Evolutionary conservation across 345 rosid species (phyloP).

Genomic region (Citrus unshiu): DNA sequence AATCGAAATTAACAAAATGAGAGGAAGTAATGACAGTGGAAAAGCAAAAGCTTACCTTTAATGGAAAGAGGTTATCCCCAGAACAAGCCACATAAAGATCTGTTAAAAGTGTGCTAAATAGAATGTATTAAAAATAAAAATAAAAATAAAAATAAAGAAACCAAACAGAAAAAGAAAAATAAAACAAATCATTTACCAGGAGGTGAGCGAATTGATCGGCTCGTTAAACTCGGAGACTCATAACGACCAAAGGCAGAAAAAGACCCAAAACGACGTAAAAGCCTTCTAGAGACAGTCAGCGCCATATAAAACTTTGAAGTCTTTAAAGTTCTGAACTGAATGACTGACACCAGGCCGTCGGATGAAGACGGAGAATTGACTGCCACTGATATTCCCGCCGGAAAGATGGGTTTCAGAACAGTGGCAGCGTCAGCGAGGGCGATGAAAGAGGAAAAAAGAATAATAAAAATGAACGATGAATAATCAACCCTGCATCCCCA

Average conservation of each 20-base stretch:
- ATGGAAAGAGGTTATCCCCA: constrained; percentile 14
- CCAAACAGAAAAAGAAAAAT: neutral
- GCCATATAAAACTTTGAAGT: constrained; percentile 35
- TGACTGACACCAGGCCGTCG: neutral
- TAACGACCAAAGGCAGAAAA: constrained; percentile 21
- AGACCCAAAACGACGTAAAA: constrained; percentile 33
- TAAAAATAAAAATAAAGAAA: neutral
- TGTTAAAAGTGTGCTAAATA: neutral
- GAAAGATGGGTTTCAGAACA: neutral
- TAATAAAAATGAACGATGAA: too few species aligned
- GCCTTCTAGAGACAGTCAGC: constrained; percentile 32
- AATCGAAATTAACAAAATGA: neutral
- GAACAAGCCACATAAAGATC: neutral
- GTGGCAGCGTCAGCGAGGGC: neutral
- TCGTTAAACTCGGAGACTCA: constrained; percentile 1
- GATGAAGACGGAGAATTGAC: neutral
- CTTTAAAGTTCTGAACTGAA: neutral
- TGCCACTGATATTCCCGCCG: neutral
- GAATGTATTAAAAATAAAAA: neutral
- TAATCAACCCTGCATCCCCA: neutral
- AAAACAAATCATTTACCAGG: constrained; percentile 7
- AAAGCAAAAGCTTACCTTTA: constrained; percentile 19
- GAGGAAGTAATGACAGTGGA: too few species aligned
- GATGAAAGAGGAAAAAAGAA: neutral
- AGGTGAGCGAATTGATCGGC: constrained; percentile 15